Evolutionary conservation across 371 early-diverging fungal species (phyloP), one percentile per base, ranked within the genome.

Genomic region (Batkoa obscura): DNA sequence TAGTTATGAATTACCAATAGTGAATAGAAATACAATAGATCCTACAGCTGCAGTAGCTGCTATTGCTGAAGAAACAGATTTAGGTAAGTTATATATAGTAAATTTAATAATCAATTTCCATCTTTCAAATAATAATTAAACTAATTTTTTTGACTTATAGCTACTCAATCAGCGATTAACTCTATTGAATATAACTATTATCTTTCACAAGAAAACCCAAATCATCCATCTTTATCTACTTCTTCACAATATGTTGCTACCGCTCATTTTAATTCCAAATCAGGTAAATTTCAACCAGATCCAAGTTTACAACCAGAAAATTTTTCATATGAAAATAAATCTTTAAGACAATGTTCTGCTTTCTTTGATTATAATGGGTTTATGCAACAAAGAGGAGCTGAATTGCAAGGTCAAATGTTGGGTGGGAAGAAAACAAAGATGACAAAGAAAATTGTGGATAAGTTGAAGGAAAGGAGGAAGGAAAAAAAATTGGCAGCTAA

Each of bases 231-330:
- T n/a, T n/a, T n/a, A n/a, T n/a, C n/a, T n/a, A n/a, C n/a, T n/a
- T n/a, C n/a, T n/a, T n/a, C n/a, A n/a, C n/a, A n/a, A n/a, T n/a
- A n/a, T n/a, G n/a, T n/a, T n/a, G n/a, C n/a, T n/a, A n/a, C n/a
- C n/a, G n/a, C n/a, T n/a, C n/a, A n/a, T n/a, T 76, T 76, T 46
- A 73, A 76, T 57, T 47, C 72, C 31, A 64, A 66, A 57, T 73
- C 73, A 9, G 73, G 77, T 43, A 58, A 64, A 50, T 76, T 76
- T 51, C 70, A 69, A 37, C 62, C 68, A 3, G 64, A 62, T 45
- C 51, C 51, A 8, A 59, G 39, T 15, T 15, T 59, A 32, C 55
- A 48, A 30, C 60, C 64, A 38, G 61, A 60, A 43, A 57, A 54
- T 13, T 60, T 58, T 55, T 47, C 59, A 5, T 32, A 39, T 30